These are phyloP conservation scores for Collariella sp. DNA, from an alignment of 495 filamentous ascomycete genomes.

Conservation along the genomic window DNA sequence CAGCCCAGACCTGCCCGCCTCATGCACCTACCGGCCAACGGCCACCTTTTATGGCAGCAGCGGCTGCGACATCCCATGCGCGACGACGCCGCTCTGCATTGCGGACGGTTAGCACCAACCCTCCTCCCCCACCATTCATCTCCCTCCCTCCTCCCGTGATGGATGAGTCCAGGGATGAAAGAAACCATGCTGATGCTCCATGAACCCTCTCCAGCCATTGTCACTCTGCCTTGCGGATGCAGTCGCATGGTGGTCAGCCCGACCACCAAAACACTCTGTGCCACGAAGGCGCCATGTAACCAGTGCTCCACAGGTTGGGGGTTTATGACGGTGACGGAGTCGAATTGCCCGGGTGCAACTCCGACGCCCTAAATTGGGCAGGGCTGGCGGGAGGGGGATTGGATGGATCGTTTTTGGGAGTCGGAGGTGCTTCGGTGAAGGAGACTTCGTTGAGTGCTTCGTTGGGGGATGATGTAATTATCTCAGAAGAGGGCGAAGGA, in stretches of 20 bases:
- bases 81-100: not conserved
- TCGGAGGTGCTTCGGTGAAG: too few relatives aligned
- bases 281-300: constrained; percentile 10
- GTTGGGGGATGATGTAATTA: too few relatives aligned
- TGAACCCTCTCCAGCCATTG: constrained; percentile 1
- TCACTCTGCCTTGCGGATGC: constrained; percentile 20
- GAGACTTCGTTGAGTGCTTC: too few relatives aligned
- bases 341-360: not conserved
- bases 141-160: too few relatives aligned
- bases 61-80: constrained; percentile 8
- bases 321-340: constrained; percentile 1
- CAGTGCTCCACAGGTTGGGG: constrained; percentile 17
- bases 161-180: too few relatives aligned
- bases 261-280: constrained; percentile 16
- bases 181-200: too few relatives aligned
- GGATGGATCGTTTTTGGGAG: too few relatives aligned
- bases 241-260: constrained; percentile 7
- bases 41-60: constrained; percentile 4
- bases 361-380: not conserved
- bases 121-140: not conserved
- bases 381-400: not conserved
- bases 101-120: constrained; percentile 1
- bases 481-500: not conserved
- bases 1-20: not conserved
- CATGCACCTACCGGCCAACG: constrained; percentile 10